Evolutionary conservation across 2,329 filamentous ascomycete species (phyloP), one percentile per base, ranked within the genome.

Genomic region (Aspergillus neoniger): DNA sequence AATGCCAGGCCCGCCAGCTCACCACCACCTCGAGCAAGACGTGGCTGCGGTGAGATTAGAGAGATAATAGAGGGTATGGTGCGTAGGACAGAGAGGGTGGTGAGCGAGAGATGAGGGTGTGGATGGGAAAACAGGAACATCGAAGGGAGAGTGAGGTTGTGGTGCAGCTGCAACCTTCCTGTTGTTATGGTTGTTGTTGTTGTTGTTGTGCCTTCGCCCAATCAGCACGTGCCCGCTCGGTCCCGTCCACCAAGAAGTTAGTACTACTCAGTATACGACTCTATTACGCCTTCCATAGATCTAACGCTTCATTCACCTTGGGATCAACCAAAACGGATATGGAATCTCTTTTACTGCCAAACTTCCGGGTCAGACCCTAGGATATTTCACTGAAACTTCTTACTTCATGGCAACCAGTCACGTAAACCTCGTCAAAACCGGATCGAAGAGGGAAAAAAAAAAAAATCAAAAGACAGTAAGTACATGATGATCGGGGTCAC

Each of bases 381-480:
- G 5, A 5, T 1, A 5, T 21, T 17, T 17, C 41, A 44, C 12
- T 44, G 41, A 44, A 17, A 17, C n/a, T 17, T 21, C n/a, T 17
- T 15, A 44, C 23, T 28, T 69, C 69, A 60, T 72, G 62, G 65
- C 69, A 36, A 70, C 70, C 67, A 65, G 65, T 72, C 66, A 62
- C 67, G 62, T 71, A 62, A 63, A 58, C 65, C 64, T 65, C 67
- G 65, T 72, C 63, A 66, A 47, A 47, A 32, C 54, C 44, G 55
- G 58, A 49, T 50, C 23, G 25, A 28, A 28, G 25, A 28, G 25
- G 25, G 1, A 0, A 23, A n/a, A 58, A 51, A 12, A 9, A 25
- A 58, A 14, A 52, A 59, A 55, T 32, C 52, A 61, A 3, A 47
- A 32, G 49, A 43, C 48, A 48, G n/a, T 48, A 49, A 28, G 59